A percentile compares a stretch with the other conserved stretches of the same genome.
phyloP scores from a whole-genome alignment of 176 grass and related monocot species.

The Zoysia japonica region DNA sequence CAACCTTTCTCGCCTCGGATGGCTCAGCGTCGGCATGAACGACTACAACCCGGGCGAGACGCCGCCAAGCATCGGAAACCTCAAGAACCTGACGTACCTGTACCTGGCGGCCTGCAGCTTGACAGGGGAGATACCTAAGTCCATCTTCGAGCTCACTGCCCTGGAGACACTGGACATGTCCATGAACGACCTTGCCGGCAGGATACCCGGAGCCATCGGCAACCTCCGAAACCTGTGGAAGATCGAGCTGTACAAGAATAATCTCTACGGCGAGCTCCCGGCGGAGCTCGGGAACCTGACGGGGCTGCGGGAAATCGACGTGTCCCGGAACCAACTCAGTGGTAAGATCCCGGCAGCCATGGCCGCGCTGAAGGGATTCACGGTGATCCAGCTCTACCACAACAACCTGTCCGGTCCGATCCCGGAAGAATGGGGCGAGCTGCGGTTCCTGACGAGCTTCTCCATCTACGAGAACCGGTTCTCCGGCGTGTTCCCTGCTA shows the following conservation, averaged over 20 bases:
- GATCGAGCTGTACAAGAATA: constrained; percentile 83
- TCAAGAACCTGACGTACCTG: constrained; percentile 81
- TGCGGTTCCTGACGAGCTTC: constrained; percentile 47
- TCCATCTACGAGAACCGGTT: constrained; percentile 81
- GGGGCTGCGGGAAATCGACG: constrained; percentile 55
- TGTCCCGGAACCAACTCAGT: constrained; percentile 63
- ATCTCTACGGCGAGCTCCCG: constrained; percentile 60
- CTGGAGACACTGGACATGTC: constrained; percentile 77
- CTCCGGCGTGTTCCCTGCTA: constrained; percentile 60
- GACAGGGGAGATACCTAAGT: constrained; percentile 57
- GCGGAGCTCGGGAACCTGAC: constrained; percentile 58
- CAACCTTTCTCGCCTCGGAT: constrained; percentile 36
- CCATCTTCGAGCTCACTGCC: constrained; percentile 52
- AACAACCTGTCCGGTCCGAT: constrained; percentile 74
- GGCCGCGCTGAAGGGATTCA: constrained; percentile 52
- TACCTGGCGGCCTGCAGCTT: constrained; percentile 52
- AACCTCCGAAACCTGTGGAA: constrained; percentile 58
- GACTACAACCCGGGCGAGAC: constrained; percentile 54
- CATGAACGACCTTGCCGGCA: constrained; percentile 54
- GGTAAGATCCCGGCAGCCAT: constrained; percentile 54
- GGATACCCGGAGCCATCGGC: constrained; percentile 53
- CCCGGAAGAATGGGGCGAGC: constrained; percentile 55
- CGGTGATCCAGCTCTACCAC: constrained; percentile 62
- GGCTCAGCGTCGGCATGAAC: constrained; percentile 58
- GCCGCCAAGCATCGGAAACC: constrained; percentile 57